Evolutionary conservation across 2,329 filamentous ascomycete species (phyloP).

Genomic region (Trichoderma citrinoviride): DNA sequence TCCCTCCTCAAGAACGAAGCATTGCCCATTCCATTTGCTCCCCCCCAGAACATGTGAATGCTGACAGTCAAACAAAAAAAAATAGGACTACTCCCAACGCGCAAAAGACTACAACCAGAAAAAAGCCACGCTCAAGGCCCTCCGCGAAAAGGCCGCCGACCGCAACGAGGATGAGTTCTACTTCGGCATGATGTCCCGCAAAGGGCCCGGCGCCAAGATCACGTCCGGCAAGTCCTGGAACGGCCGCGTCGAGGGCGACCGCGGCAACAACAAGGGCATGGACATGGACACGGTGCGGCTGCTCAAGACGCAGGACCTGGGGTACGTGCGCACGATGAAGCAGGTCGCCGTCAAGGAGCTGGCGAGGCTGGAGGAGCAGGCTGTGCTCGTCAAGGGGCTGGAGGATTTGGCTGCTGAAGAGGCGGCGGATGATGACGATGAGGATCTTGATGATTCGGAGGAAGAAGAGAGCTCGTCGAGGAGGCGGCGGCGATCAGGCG

Average conservation of each 20-base stretch:
- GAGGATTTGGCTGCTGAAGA: conserved; percentile 37
- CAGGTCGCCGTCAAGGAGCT: conserved; percentile 60
- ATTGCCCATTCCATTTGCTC: too few species aligned
- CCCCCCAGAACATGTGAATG: too few species aligned
- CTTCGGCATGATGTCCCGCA: conserved; percentile 65
- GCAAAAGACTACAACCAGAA: conserved; percentile 66
- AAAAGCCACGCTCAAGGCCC: conserved; percentile 56
- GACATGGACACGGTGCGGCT: conserved; percentile 57
- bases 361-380: conserved; percentile 51
- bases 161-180: conserved; percentile 73
- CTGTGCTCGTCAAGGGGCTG: conserved; percentile 44
- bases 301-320: conserved; percentile 67
- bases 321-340: conserved; percentile 61
- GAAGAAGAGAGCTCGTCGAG: conserved; percentile 33
- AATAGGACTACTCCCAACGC: conserved; percentile 61
- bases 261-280: conserved; percentile 57
- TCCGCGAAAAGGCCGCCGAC: conserved; percentile 60
- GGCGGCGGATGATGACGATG: conserved; percentile 34
- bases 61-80: not conserved
- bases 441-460: conserved; percentile 31
- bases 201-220: conserved; percentile 51
- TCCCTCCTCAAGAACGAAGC: too few species aligned
- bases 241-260: conserved; percentile 56
- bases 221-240: conserved; percentile 51
- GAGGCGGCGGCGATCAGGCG: conserved; percentile 31